phyloP scores from a whole-genome alignment of 306 rosid species.

The Arachis stenosperma region DNA sequence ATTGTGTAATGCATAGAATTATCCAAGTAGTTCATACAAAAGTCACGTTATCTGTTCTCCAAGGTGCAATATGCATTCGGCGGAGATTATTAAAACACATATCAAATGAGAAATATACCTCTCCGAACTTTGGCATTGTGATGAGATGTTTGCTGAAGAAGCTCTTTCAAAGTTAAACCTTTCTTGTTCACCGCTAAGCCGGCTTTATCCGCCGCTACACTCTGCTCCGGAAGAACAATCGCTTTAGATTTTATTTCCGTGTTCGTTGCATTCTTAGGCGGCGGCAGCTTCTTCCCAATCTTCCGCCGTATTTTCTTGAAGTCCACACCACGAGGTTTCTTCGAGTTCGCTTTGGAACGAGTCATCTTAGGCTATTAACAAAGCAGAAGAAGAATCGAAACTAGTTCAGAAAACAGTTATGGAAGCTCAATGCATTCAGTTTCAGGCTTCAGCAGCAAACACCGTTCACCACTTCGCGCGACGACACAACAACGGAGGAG shows the following conservation, averaged over 20 bases:
- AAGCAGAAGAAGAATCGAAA: background rate
- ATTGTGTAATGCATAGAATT: background rate
- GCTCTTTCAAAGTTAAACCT: conserved; percentile 91
- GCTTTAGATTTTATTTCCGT: conserved; percentile 89
- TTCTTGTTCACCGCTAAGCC: conserved; percentile 90
- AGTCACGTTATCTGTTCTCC: conserved; percentile 19
- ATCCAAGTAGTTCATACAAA: conserved; percentile 13
- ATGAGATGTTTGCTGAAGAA: conserved; percentile 90
- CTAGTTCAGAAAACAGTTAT: background rate
- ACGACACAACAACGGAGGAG: background rate
- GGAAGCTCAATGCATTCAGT: background rate
- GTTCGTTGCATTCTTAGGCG: conserved; percentile 79
- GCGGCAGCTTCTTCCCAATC: conserved; percentile 86
- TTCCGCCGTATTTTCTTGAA: conserved; percentile 90
- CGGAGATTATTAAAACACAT: background rate
- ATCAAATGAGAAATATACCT: conserved; percentile 56
- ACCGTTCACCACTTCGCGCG: background rate
- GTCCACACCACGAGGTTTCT: conserved; percentile 76
- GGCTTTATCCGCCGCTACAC: conserved; percentile 76
- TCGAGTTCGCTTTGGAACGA: conserved; percentile 56
- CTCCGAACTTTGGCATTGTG: conserved; percentile 81
- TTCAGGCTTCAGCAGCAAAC: background rate
- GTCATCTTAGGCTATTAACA: conserved; percentile 47
- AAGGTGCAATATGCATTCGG: background rate
- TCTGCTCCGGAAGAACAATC: conserved; percentile 88